Evolutionary conservation across 805 yeast species (phyloP), one percentile per base, ranked within the genome.

Genomic region (Lipomyces spencermartinsiae): DNA sequence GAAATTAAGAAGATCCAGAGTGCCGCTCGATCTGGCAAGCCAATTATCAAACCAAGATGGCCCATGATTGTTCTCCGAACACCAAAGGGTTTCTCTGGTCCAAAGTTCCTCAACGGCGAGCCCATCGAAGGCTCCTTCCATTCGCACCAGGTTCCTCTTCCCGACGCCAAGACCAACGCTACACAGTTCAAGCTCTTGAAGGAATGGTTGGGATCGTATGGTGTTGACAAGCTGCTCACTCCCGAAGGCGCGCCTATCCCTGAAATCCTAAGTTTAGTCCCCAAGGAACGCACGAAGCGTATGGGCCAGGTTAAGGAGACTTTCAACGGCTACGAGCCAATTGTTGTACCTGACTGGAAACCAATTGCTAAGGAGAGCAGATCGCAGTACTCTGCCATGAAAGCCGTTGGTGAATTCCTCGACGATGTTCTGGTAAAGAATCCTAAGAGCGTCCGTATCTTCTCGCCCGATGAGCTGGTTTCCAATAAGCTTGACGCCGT

Each of bases 1-100:
- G 68, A 60, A 37, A 69, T 71, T 64, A 60, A 59, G 56, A 60
- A 57, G 29, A 69, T 69, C 59, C 73, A 71, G 62, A 58, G 60
- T 35, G 69, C 67, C 9, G 73, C 73, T 5, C 72, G 73, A 37
- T 19, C 65, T 31, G 68, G 69, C 37, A 62, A 37, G 58, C 69
- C 70, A 14, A 63, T 66, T 37, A 60, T 71, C 57, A 69, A 69
- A 59, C 72, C 73, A 16, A 61, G 72, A 14, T 71, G 70, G 71
- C 73, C 73, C 57, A 66, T 71, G 71, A 66, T 71, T 31, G 69
- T 71, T n/a, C 71, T 71, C 31, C 73, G 73, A 33, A 66, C 73
- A 8, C 73, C 73, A 12, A 71, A 71, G 64, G 73, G 73, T 3
- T 69, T 61, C 63, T 65, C 71, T 29, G 72, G 73, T 16, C 73